Base-by-base conservation (phyloP, 169 alveolate species). In the Cryptosporidium ubiquitum region DNA sequence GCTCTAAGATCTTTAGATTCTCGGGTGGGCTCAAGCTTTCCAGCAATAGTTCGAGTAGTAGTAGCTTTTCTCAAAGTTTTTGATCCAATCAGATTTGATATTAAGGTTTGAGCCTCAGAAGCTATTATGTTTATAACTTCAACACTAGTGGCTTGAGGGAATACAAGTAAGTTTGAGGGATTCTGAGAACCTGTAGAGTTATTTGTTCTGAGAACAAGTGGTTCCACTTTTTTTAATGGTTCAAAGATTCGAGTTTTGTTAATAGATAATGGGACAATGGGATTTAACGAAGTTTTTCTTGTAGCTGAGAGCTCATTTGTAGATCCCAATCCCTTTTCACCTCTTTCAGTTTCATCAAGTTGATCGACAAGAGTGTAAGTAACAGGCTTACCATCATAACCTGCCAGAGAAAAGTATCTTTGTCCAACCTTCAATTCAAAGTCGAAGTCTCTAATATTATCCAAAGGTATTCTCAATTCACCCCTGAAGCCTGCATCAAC, bases 401-500 rank as follows among this genome's bases (percentile, higher is more conserved):
- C 89, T 26, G 95, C 96, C 2, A 93, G 94, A 66, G 95, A 97
- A 18, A 94, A 9, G 52, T 52, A 68, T 35, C 79, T 29, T 2
- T n/a, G 37, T 0, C 97, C 97, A 52, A 68, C 84, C 86, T 93
- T 93, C n/a, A 95, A 92, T 6, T 94, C 92, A 92, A 93, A 94
- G 6, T 91, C 95, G 57, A 74, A 91, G 26, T 91, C 84, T 68
- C 94, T 94, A 70, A 95, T 95, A 91, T 95, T 95, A 85, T 95
- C 98, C 20, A 95, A 93, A 20, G 96, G 95, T 6, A 95, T 93
- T n/a, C 92, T 85, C 29, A 95, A 40, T 85, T 95, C 97, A 5
- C 97, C 97, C 35, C 97, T 91, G 64, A 94, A 95, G 5, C 96
- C 97, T 69, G 97, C 95, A 84, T 95, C 97, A 37, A 95, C 94